Percentiles rank a stretch among this genome's conserved stretches.
phyloP scores from a whole-genome alignment of 2,329 filamentous ascomycete genomes.

The Verticillium alfalfae region DNA sequence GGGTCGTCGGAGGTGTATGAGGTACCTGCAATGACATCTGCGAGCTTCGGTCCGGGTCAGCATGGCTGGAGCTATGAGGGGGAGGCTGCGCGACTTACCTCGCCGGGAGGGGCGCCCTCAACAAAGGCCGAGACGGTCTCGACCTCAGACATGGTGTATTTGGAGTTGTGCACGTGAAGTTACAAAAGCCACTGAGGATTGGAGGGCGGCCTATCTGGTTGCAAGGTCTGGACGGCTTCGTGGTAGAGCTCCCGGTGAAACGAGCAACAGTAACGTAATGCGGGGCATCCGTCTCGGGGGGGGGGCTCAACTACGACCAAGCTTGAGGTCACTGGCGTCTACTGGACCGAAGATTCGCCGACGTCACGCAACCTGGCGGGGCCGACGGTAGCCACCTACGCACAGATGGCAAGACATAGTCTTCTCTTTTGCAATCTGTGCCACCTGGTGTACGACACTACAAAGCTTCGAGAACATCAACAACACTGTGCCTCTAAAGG shows the following conservation, averaged over 20 bases:
- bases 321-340: background rate
- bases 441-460: too few relatives aligned
- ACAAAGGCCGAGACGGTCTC: constrained; percentile 78
- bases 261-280: background rate
- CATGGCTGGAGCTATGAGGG: constrained; percentile 6
- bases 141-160: constrained; percentile 30
- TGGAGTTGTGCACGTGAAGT: background rate
- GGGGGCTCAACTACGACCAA: background rate
- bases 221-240: background rate
- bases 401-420: too few relatives aligned
- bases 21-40: constrained; percentile 81
- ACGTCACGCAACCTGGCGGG: background rate
- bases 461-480: too few relatives aligned
- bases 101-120: constrained; percentile 89
- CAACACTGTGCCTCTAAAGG: too few relatives aligned
- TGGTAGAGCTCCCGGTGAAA: constrained; percentile 1
- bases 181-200: background rate
- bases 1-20: background rate
- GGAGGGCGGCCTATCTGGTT: background rate
- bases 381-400: background rate
- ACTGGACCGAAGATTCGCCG: background rate
- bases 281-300: background rate
- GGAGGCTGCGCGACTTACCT: constrained; percentile 54
- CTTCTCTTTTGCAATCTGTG: too few relatives aligned
- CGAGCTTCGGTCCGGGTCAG: constrained; percentile 51